A percentile compares a stretch with the other conserved stretches of the same genome.
Conservation (phyloP, 805 yeast species). For the Candida chauliodis region DNA sequence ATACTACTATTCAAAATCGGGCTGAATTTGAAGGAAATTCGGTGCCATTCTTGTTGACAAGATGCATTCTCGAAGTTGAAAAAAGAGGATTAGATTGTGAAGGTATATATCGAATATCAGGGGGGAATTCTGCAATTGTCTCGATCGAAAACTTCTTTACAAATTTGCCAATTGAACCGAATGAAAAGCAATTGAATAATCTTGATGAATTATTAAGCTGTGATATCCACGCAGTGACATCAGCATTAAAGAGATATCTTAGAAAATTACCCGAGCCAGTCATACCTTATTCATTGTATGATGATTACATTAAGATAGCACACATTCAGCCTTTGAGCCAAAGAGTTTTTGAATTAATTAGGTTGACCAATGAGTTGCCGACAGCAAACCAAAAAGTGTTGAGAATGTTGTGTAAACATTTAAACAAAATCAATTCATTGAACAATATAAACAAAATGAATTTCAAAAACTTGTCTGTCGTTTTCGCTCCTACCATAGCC, state of each 20-base stretch:
- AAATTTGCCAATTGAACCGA: constrained; percentile 22
- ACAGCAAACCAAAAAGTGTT: constrained; percentile 61
- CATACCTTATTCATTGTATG: constrained; percentile 67
- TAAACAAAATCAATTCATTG: constrained; percentile 53
- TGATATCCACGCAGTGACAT: constrained; percentile 84
- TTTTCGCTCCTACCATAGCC: constrained; percentile 90
- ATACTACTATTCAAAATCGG: constrained; percentile 60
- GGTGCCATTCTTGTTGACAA: constrained; percentile 69
- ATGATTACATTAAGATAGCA: constrained; percentile 57
- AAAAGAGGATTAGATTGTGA: constrained; percentile 69
- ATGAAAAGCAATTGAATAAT: constrained; percentile 29
- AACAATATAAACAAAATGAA: constrained; percentile 73
- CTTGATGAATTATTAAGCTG: constrained; percentile 40
- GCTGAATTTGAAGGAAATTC: constrained; percentile 55
- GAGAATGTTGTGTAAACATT: constrained; percentile 57
- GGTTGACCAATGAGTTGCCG: constrained; percentile 56
- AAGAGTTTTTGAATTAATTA: constrained; percentile 41
- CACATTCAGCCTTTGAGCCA: constrained; percentile 18
- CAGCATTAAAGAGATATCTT: constrained; percentile 82
- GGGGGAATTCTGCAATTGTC: constrained; percentile 67
- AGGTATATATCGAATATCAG: constrained; percentile 90
- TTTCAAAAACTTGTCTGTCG: constrained; percentile 77
- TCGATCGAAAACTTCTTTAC: constrained; percentile 41
- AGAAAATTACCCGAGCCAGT: constrained; percentile 83
- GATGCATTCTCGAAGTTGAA: constrained; percentile 78